These are phyloP conservation scores for Alloascoidea hylecoeti DNA, from an alignment of 805 yeast genomes.

Conservation along the genomic window DNA sequence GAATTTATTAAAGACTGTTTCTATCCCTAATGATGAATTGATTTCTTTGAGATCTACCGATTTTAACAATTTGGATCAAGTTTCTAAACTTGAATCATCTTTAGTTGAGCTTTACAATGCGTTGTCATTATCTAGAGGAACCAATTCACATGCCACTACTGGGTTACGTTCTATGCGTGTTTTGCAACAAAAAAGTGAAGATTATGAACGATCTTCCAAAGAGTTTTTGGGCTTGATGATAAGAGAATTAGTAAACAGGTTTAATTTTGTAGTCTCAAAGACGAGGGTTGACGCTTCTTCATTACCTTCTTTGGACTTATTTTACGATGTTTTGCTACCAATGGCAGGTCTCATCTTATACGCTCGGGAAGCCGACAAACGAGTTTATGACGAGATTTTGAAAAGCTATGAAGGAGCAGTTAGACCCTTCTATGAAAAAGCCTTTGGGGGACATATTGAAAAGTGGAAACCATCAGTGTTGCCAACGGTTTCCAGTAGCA, in stretches of 20 bases:
- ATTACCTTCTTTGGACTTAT: conserved; percentile 1
- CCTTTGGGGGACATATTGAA: conserved; percentile 16
- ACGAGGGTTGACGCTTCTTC: conserved; percentile 5
- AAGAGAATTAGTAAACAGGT: conserved; percentile 8
- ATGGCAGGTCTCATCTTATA: conserved; percentile 38
- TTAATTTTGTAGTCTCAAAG: conserved; percentile 18
- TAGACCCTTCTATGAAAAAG: conserved; percentile 19
- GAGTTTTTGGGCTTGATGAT: conserved; percentile 20
- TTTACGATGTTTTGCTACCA: conserved; percentile 16
- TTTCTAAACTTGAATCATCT: conserved; percentile 35
- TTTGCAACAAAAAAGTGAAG: conserved; percentile 45
- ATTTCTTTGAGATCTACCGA: conserved; percentile 28
- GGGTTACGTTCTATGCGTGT: conserved; percentile 57
- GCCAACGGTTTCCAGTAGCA: conserved; percentile 5
- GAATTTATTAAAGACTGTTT: conserved; percentile 56
- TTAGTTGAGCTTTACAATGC: conserved; percentile 49
- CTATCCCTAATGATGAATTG: conserved; percentile 44
- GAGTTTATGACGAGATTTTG: conserved; percentile 28
- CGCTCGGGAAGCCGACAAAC: conserved; percentile 39
- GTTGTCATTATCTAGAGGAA: conserved; percentile 35
- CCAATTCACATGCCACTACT: conserved; percentile 13
- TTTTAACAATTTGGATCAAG: conserved; percentile 30
- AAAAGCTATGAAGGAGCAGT: conserved; percentile 23
- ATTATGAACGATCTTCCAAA: conserved; percentile 40
- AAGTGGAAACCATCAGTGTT: conserved; percentile 13